phyloP scores from a whole-genome alignment of 164 flowering plant genomes.

The Aristolochia californica region DNA sequence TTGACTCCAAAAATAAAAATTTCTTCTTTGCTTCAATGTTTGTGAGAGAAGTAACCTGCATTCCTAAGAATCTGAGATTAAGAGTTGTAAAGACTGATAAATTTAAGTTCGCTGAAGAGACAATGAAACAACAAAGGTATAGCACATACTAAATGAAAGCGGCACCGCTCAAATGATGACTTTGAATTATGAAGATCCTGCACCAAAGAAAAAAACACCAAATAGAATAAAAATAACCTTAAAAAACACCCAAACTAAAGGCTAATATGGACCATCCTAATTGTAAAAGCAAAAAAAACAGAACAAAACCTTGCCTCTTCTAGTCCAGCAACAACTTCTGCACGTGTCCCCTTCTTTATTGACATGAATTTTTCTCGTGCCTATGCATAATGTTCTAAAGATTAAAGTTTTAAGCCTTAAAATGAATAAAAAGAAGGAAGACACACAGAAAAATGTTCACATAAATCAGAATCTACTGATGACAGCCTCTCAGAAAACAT shows the following conservation, averaged over 20 bases:
- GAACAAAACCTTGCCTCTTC: conserved; percentile 60
- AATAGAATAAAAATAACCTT: neutral
- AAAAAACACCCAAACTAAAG: neutral
- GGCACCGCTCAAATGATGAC: conserved; percentile 87
- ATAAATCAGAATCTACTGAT: no score
- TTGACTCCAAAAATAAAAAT: conserved; percentile 75
- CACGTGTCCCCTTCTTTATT: conserved; percentile 71
- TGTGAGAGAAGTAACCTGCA: conserved; percentile 73
- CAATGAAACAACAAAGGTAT: conserved; percentile 4
- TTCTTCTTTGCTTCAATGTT: conserved; percentile 88
- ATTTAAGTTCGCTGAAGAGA: neutral
- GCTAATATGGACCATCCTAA: neutral
- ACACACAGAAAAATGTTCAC: no score
- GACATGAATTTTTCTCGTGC: conserved; percentile 84
- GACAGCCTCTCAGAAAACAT: no score
- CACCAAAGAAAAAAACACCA: conserved; percentile 4
- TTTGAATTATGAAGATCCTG: conserved; percentile 92
- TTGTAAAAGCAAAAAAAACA: neutral
- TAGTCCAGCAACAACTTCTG: conserved; percentile 65
- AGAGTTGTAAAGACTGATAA: conserved; percentile 6
- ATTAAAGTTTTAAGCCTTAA: neutral
- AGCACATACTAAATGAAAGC: conserved; percentile 79
- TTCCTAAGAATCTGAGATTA: conserved; percentile 35
- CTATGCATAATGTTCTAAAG: conserved; percentile 17
- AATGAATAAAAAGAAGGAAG: neutral